phyloP scores from a whole-genome alignment of 2,329 filamentous ascomycete genomes.

The Aspergillus quadricinctus region DNA sequence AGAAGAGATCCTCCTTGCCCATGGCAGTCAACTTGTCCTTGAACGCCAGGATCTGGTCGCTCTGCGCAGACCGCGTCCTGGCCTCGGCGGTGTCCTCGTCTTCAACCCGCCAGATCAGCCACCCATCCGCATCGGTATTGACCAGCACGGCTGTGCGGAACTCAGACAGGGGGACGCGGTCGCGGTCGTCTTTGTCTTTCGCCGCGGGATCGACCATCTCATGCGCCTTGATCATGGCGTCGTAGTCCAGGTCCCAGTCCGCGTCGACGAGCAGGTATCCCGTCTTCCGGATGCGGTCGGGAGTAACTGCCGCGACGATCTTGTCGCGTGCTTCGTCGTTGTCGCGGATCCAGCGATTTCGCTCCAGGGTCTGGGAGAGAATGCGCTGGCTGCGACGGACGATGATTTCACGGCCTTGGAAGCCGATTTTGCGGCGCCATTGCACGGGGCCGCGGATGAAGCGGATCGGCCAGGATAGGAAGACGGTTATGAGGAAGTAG shows the following conservation, averaged over 20 bases:
- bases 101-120: conserved; percentile 62
- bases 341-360: conserved; percentile 45
- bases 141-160: conserved; percentile 69
- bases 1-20: conserved; percentile 86
- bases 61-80: conserved; percentile 32
- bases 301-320: conserved; percentile 65
- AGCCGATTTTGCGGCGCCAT: conserved; percentile 74
- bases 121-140: conserved; percentile 63
- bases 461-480: conserved; percentile 69
- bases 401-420: conserved; percentile 74
- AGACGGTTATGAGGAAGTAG: conserved; percentile 62
- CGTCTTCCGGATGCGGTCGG: conserved; percentile 69
- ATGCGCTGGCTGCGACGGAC: conserved; percentile 66
- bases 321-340: conserved; percentile 51
- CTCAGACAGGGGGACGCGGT: conserved; percentile 53
- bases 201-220: conserved; percentile 54
- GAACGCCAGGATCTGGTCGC: conserved; percentile 72
- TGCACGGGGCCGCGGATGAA: conserved; percentile 64
- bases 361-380: conserved; percentile 61
- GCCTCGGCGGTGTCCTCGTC: conserved; percentile 47
- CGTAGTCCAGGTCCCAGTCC: conserved; percentile 85
- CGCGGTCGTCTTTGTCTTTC: conserved; percentile 25
- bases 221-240: conserved; percentile 71
- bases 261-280: conserved; percentile 81
- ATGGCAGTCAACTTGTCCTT: conserved; percentile 68